Percentiles rank a stretch among this genome's conserved stretches.
Conservation (phyloP, 768 basidiomycete genomes). For the Lactarius indigo region DNA sequence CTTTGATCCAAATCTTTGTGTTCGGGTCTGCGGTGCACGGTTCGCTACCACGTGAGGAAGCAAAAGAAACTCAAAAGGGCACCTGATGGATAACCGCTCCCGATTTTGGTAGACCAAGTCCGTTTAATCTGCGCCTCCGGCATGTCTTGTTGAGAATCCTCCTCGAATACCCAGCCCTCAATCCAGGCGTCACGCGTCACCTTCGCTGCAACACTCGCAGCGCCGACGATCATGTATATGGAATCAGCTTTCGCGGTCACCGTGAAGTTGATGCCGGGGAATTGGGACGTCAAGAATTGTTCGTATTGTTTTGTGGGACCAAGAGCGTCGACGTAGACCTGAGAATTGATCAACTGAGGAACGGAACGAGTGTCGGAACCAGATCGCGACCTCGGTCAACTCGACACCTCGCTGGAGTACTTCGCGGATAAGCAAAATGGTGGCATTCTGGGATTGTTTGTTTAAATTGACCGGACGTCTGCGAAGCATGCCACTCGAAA, state of each 20-base stretch:
- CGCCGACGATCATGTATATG: conserved; percentile 95
- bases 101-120: conserved; percentile 42
- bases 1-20: conserved; percentile 82
- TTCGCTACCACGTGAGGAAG: neutral
- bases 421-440: conserved; percentile 81
- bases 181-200: conserved; percentile 91
- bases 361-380: neutral
- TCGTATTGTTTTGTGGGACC: conserved; percentile 86
- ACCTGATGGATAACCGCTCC: conserved; percentile 94
- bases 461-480: conserved; percentile 84
- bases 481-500: conserved; percentile 88
- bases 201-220: conserved; percentile 97
- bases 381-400: conserved; percentile 61
- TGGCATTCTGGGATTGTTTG: conserved; percentile 84
- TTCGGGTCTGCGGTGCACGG: conserved; percentile 64
- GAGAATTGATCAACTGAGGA: neutral
- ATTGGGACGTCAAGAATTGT: conserved; percentile 71
- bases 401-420: conserved; percentile 78
- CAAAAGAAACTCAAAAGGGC: conserved; percentile 12
- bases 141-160: conserved; percentile 34
- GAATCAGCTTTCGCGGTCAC: conserved; percentile 92
- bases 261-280: conserved; percentile 83
- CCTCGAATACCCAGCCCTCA: conserved; percentile 81
- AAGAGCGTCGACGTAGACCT: conserved; percentile 95
- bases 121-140: conserved; percentile 10